phyloP scores from a whole-genome alignment of 176 grass and related monocot species.

The Aegilops umbellulata region DNA sequence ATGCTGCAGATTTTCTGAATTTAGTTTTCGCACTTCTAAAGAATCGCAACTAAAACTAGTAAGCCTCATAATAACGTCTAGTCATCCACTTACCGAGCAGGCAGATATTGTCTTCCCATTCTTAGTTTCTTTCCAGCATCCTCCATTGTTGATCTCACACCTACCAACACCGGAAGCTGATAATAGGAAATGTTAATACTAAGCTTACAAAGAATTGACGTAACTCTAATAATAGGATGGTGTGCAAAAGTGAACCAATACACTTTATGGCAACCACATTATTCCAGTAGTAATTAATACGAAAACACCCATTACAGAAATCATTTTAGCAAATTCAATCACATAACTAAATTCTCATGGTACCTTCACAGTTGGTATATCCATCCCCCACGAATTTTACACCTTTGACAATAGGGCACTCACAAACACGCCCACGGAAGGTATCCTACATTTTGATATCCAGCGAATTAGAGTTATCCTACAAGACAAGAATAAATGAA shows the following conservation, averaged over 20 bases:
- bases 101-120: slow-evolving; percentile 71
- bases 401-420: slow-evolving; percentile 77
- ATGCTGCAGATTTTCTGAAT: slow-evolving; percentile 47
- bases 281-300: slow-evolving; percentile 2
- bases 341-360: slow-evolving; percentile 24
- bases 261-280: not conserved
- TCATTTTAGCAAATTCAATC: slow-evolving; percentile 5
- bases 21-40: slow-evolving; percentile 17
- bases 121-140: slow-evolving; percentile 79
- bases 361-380: slow-evolving; percentile 90
- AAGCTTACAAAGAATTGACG: not conserved
- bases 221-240: slow-evolving; percentile 3
- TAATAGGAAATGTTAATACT: slow-evolving; percentile 28
- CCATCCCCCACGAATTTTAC: slow-evolving; percentile 90
- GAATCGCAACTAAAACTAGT: not conserved
- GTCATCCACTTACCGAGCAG: slow-evolving; percentile 69
- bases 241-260: not conserved
- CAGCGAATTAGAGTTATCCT: slow-evolving; percentile 11
- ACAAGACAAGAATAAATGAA: slow-evolving; percentile 19
- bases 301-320: slow-evolving; percentile 1
- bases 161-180: slow-evolving; percentile 78
- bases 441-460: slow-evolving; percentile 57
- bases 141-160: slow-evolving; percentile 81
- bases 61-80: slow-evolving; percentile 19
- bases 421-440: slow-evolving; percentile 89